Conservation (phyloP, 257 asterid genomes). For the Gentiana macrophylla region DNA sequence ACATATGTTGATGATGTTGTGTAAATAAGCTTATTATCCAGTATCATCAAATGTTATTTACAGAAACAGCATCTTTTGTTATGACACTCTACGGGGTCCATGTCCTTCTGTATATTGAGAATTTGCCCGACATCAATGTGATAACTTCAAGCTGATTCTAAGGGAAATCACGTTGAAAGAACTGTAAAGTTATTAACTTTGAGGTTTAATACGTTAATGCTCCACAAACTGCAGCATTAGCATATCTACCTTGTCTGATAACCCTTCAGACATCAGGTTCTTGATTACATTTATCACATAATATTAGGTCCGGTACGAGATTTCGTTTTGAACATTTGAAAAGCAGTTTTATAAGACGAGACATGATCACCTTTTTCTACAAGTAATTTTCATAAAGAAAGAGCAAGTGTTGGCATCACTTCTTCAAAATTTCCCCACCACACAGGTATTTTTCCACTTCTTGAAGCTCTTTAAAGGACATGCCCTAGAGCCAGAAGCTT, state of each 20-base stretch:
- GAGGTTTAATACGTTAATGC: slow-evolving; percentile 38
- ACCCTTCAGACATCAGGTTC: slow-evolving; percentile 35
- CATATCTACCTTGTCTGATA: slow-evolving; percentile 65
- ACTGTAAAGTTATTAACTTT: slow-evolving; percentile 6
- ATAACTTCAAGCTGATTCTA: no score
- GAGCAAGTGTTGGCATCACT: slow-evolving; percentile 49
- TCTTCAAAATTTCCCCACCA: no score
- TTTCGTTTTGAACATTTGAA: slow-evolving; percentile 81
- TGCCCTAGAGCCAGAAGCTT: slow-evolving; percentile 70
- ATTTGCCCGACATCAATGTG: no score
- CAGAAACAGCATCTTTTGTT: no score
- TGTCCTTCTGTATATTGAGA: no score
- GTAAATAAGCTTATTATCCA: no score
- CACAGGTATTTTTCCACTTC: slow-evolving; percentile 11
- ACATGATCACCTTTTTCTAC: slow-evolving; percentile 46
- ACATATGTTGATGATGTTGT: no score
- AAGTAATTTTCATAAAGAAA: slow-evolving; percentile 55
- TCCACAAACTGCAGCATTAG: slow-evolving; percentile 82
- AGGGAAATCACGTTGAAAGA: no score
- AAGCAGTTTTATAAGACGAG: slow-evolving; percentile 73
- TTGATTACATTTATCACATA: slow-evolving; percentile 68
- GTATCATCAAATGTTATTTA: no score
- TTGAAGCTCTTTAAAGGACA: slow-evolving; percentile 63
- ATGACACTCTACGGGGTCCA: no score
- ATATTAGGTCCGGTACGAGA: slow-evolving; percentile 67